Base-by-base conservation (phyloP, 345 rosid genomes). In the Citrus hindsii region DNA sequence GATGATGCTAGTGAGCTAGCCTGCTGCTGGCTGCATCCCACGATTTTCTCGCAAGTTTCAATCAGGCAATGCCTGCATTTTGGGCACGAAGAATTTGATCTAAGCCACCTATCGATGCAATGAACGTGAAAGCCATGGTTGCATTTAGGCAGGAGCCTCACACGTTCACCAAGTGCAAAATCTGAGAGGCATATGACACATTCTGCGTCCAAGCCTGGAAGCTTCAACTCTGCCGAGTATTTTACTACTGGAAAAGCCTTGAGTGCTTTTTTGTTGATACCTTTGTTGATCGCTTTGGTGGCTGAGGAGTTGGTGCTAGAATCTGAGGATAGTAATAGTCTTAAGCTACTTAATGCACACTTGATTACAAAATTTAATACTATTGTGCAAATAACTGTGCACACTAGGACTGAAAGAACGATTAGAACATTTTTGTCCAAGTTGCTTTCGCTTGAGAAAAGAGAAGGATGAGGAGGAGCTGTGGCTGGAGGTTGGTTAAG, bases 381-480 rank as follows among this genome's bases (percentile, higher is more conserved):
- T 21, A 93, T 87, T 60, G 93, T 88, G 85, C 95, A 93, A 73
- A 93, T 86, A 58, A 92, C 71, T 72, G 97, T 97, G 76, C 97
- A 94, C n/a, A 92, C 30, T 70, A 94, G 93, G 60, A 91, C 92
- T 25, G 95, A 87, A 38, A 94, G 84, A 42, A 93, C 87, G 85
- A 92, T 88, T 42, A 89, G 85, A 73, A 94, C 82, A 67, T 94
- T 90, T 33, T 95, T 82, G 71, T 92, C 90, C 69, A 90, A 88
- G 80, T 79, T 77, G 84, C 79, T 82, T 76, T 82, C 69, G 38
- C 55, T 62, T 30, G 48, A 53, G 58, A 46, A 72, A 51, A 79
- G 8, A 59, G 68, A 79, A 63, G 87, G 65, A 58, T 87, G 74
- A n/a, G 90, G 84, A 79, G 92, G 80, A 9, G 87, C 78, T 19